Evolutionary conservation across 768 basidiomycete genomes (phyloP).

Genomic region (Coprinopsis sp.): DNA sequence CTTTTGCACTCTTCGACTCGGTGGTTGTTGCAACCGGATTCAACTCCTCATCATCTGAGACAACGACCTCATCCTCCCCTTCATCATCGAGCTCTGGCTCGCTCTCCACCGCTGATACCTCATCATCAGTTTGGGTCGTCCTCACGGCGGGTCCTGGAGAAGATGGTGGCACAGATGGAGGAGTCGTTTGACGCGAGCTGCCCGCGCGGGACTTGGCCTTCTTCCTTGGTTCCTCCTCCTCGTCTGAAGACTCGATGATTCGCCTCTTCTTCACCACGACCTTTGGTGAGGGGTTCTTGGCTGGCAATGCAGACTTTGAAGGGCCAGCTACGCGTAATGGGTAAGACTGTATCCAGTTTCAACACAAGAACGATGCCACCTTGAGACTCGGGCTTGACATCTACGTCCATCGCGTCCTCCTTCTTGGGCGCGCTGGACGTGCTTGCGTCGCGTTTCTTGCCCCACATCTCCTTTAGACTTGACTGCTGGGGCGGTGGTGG

Average conservation of each 20-base stretch:
- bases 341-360: neutral
- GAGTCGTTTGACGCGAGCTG: neutral
- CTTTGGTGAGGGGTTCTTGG: conserved; percentile 23
- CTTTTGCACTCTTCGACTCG: conserved; percentile 73
- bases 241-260: conserved; percentile 53
- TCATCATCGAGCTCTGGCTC: conserved; percentile 9
- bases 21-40: conserved; percentile 25
- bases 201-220: conserved; percentile 1
- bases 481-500: conserved; percentile 69
- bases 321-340: conserved; percentile 27
- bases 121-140: conserved; percentile 3
- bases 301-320: too few species aligned
- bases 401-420: conserved; percentile 27
- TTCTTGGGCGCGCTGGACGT: conserved; percentile 15
- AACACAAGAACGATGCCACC: conserved; percentile 14
- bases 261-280: conserved; percentile 45
- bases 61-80: conserved; percentile 23
- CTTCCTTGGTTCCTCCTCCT: conserved; percentile 24
- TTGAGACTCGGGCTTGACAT: conserved; percentile 18
- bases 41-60: conserved; percentile 22
- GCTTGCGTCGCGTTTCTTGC: conserved; percentile 35
- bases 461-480: conserved; percentile 76
- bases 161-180: neutral
- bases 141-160: neutral
- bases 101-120: conserved; percentile 21